Evolutionary conservation across 2,329 filamentous ascomycete genomes (phyloP).

Genomic region (Penicillium aurantiogriseum): DNA sequence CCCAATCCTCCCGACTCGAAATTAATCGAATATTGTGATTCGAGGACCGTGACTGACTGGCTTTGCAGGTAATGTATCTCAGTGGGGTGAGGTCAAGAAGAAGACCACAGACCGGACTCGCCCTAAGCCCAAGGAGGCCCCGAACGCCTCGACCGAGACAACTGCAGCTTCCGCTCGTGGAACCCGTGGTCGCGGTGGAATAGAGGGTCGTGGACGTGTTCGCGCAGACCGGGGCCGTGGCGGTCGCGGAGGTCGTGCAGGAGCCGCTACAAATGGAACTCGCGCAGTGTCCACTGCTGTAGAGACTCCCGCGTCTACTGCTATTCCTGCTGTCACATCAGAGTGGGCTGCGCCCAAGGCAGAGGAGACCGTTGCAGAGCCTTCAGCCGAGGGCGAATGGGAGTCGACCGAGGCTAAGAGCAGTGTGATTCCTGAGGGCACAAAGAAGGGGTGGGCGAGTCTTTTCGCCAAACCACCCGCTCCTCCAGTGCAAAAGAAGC

Average conservation of each 20-base stretch:
- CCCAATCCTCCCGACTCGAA: conserved; percentile 1
- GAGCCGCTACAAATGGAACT: conserved; percentile 42
- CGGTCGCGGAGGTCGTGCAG: conserved; percentile 47
- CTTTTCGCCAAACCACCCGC: conserved; percentile 67
- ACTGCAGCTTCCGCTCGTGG: conserved; percentile 37
- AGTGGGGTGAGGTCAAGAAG: conserved; percentile 55
- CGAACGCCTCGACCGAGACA: conserved; percentile 35
- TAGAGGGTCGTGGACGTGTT: conserved; percentile 47
- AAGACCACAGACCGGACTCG: conserved; percentile 48
- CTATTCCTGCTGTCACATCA: conserved; percentile 10
- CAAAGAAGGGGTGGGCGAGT: conserved; percentile 64
- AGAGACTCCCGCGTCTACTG: conserved; percentile 21
- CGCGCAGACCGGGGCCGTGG: conserved; percentile 51
- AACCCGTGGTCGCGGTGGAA: conserved; percentile 48
- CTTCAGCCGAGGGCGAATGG: conserved; percentile 24
- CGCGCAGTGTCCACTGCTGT: conserved; percentile 30
- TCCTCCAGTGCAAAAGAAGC: conserved; percentile 49
- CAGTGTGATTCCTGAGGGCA: conserved; percentile 38
- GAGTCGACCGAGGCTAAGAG: conserved; percentile 33
- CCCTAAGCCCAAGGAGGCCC: conserved; percentile 48
- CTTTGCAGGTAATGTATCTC: conserved; percentile 48
- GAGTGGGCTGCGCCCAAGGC: conserved; percentile 4
- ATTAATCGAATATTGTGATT: conserved; percentile 1
- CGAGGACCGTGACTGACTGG: conserved; percentile 12
- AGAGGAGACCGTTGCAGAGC: conserved; percentile 25